Evolutionary conservation across 2,329 filamentous ascomycete species (phyloP), one percentile per base, ranked within the genome.

Genomic region (Aspergillus felis): DNA sequence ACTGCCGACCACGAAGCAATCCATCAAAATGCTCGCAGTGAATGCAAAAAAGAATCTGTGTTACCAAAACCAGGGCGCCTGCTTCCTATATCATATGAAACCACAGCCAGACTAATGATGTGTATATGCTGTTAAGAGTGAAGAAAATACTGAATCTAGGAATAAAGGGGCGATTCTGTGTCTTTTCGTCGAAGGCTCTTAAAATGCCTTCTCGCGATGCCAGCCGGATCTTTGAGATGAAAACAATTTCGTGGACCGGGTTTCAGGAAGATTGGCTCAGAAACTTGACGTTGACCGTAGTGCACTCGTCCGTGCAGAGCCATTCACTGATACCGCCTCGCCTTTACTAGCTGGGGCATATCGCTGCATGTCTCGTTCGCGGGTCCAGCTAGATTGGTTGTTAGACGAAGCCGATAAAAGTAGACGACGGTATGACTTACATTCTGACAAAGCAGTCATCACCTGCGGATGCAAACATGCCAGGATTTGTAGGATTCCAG

Each of bases 391-490:
- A 54, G 1, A 48, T 47, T 20, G 22, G 29, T 38, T 50, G 38
- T 62, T 41, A 61, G 60, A 54, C 46, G 24, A 54, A 28, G 22
- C n/a, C 28, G 47, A 29, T 4, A 28, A 3, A 35, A 22, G 25
- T 17, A 17, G 27, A 51, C 27, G 38, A 27, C 47, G 47, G 12
- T 50, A 20, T 24, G 12, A 22, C 89, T 80, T 80, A 97, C 89
- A 99, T 92, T 76, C 88, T 87, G 62, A 97, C 87, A 70, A 84
- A 87, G 54, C 83, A 82, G 69, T 97, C 94, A 72, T 99, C 94
- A 20, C 93, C 92, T 57, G 90, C 93, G 12, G 92, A 93, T 17
- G 92, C 94, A 74, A 97, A 91, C 79, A 97, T 88, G 60, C 84
- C 85, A 1, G 91, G 87, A 68, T 97, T 85, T 10, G 78, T 82